phyloP scores from a whole-genome alignment of 768 basidiomycete genomes.

The Termitomyces sp. region DNA sequence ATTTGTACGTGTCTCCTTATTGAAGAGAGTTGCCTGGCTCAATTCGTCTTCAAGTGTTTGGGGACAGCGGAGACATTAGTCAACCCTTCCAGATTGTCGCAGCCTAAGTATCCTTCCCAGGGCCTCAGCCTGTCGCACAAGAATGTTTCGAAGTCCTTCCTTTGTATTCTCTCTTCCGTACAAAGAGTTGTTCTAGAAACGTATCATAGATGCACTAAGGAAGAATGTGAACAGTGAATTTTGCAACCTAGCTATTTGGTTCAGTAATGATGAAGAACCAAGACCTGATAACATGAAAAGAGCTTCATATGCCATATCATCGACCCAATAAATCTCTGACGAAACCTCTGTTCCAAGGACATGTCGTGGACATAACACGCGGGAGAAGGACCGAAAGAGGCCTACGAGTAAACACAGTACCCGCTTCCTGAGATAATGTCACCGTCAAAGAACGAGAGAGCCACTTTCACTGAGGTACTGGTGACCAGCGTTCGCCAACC shows the following conservation, averaged over 20 bases:
- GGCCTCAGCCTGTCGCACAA: background rate
- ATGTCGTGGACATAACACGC: background rate
- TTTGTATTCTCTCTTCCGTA: background rate
- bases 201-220: background rate
- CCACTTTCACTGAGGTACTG: background rate
- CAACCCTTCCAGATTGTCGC: conserved; percentile 29
- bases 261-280: background rate
- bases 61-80: conserved; percentile 44
- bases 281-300: background rate
- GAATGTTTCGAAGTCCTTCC: background rate
- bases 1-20: background rate
- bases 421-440: background rate
- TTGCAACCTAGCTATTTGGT: background rate
- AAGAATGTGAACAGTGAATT: background rate
- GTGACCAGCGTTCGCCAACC: background rate
- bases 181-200: background rate
- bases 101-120: background rate
- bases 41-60: conserved; percentile 25
- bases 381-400: background rate
- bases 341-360: background rate
- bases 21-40: background rate
- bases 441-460: background rate
- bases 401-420: background rate
- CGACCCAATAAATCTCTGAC: too few species aligned
- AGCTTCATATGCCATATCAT: background rate